phyloP scores from a whole-genome alignment of 345 rosid species.

The Acer saccharum region DNA sequence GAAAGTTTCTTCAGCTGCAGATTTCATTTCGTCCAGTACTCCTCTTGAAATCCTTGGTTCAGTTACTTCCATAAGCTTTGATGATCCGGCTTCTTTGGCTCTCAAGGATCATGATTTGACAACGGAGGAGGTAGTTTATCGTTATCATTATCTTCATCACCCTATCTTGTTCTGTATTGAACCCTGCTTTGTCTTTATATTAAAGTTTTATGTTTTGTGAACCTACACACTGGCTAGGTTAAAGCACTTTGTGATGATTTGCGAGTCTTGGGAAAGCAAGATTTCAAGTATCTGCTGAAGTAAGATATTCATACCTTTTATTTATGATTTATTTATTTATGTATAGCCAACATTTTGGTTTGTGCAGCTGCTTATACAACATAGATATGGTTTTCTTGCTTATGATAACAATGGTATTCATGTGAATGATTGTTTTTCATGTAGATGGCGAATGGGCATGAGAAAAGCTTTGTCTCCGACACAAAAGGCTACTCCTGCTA shows the following conservation, averaged over 20 bases:
- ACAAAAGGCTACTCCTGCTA: constrained; percentile 48
- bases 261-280: constrained; percentile 88
- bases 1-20: constrained; percentile 74
- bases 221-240: constrained; percentile 46
- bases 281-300: constrained; percentile 89
- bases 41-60: constrained; percentile 96
- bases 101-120: constrained; percentile 69
- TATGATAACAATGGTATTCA: not conserved
- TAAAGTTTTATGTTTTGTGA: not conserved
- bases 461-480: constrained; percentile 77
- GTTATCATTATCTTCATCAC: not conserved
- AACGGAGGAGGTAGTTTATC: constrained; percentile 67
- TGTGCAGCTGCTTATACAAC: not conserved
- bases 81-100: constrained; percentile 57
- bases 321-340: not conserved
- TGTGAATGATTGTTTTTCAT: not conserved
- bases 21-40: constrained; percentile 77
- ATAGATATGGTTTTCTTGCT: not conserved
- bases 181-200: not conserved
- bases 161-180: not conserved
- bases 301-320: constrained; percentile 36
- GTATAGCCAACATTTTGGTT: not conserved
- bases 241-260: constrained; percentile 89
- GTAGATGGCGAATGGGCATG: constrained; percentile 86
- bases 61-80: constrained; percentile 71